Conservation (phyloP, 208 protist genomes). For the Tritrichomonas foetus region DNA sequence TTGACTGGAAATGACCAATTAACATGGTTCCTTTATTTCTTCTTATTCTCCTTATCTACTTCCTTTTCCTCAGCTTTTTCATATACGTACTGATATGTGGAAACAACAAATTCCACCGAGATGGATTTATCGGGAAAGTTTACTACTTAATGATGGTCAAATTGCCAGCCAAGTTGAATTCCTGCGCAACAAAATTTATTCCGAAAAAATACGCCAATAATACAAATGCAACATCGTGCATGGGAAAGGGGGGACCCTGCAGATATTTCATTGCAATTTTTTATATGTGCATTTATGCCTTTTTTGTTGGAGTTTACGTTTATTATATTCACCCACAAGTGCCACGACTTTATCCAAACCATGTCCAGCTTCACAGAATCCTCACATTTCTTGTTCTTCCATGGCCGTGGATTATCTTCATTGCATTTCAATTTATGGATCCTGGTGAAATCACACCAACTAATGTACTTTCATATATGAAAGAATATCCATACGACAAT, state of each 20-base stretch:
- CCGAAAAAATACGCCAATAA: not conserved
- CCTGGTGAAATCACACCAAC: not conserved
- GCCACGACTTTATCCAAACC: not conserved
- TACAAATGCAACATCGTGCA: not conserved
- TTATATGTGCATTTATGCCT: not conserved
- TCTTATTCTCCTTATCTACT: not conserved
- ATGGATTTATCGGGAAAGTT: not conserved
- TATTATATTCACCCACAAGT: not conserved
- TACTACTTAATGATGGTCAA: not conserved
- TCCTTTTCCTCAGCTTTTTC: not conserved
- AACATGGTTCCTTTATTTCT: not conserved
- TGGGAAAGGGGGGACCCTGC: not conserved
- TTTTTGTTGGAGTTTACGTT: not conserved
- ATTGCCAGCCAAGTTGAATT: not conserved
- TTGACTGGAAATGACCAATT: too few relatives aligned
- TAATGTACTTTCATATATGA: not conserved
- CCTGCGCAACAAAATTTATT: not conserved
- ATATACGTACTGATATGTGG: not conserved
- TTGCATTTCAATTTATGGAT: slow-evolving; percentile 26
- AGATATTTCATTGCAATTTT: not conserved
- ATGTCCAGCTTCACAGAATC: not conserved
- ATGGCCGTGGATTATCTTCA: not conserved
- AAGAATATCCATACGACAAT: slow-evolving; percentile 33
- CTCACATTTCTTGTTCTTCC: not conserved
- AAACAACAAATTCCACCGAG: not conserved